Percentiles rank a stretch among this genome's conserved stretches.
These are phyloP conservation scores for Drechslera avenae DNA, from an alignment of 2,329 filamentous ascomycete genomes.

Conservation along the genomic window DNA sequence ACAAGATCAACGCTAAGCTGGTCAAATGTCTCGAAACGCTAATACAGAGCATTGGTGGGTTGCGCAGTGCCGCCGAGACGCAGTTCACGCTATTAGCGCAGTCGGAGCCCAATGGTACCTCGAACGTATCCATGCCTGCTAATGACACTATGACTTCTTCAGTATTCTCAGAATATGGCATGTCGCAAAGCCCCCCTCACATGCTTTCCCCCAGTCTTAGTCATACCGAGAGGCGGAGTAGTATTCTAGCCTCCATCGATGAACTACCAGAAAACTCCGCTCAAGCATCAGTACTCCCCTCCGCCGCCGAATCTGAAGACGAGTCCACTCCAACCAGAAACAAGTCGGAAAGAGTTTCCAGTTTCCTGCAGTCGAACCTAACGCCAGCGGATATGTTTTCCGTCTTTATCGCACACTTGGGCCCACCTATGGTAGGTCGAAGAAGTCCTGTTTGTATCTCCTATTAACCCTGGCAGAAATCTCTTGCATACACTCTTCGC, in stretches of 20 bases:
- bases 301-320: slow-evolving; percentile 40
- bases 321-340: slow-evolving; percentile 23
- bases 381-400: slow-evolving; percentile 86
- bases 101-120: slow-evolving; percentile 36
- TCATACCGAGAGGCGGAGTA: slow-evolving; percentile 38
- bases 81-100: slow-evolving; percentile 86
- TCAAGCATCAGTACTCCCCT: slow-evolving; percentile 31
- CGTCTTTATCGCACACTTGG: slow-evolving; percentile 84
- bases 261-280: slow-evolving; percentile 48
- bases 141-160: slow-evolving; percentile 32
- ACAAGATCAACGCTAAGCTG: slow-evolving; percentile 76
- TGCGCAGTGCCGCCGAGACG: slow-evolving; percentile 85
- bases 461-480: slow-evolving; percentile 63
- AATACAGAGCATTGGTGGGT: slow-evolving; percentile 85
- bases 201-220: slow-evolving; percentile 39
- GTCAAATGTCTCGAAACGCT: slow-evolving; percentile 84
- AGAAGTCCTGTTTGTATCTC: not conserved
- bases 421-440: slow-evolving; percentile 75
- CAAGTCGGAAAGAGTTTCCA: slow-evolving; percentile 29
- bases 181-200: slow-evolving; percentile 32
- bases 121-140: slow-evolving; percentile 15
- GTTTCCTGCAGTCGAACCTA: slow-evolving; percentile 36
- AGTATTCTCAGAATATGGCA: slow-evolving; percentile 29
- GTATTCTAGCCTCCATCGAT: slow-evolving; percentile 51
- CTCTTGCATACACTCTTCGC: slow-evolving; percentile 86